A percentile compares a stretch with the other conserved stretches of the same genome.
Evolutionary conservation across 257 asterid genomes (phyloP).

Genomic region (Gardenia jasminoides): DNA sequence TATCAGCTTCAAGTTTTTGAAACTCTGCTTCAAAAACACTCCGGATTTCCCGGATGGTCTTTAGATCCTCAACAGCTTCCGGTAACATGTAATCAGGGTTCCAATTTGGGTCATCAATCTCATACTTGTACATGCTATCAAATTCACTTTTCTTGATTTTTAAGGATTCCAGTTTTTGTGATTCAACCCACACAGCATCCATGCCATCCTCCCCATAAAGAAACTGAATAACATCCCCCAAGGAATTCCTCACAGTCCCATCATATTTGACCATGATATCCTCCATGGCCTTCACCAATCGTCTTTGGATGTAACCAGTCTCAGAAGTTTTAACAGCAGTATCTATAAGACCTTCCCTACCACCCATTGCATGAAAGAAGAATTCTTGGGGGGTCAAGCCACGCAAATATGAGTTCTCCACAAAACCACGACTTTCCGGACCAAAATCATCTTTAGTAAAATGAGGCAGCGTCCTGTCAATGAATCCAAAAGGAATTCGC

Average conservation of each 20-base stretch:
- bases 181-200: slow-evolving; percentile 99
- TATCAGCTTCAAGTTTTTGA: slow-evolving; percentile 89
- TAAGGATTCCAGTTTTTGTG: slow-evolving; percentile 88
- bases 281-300: slow-evolving; percentile 99
- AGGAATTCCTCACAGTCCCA: slow-evolving; percentile 95
- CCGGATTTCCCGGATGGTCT: slow-evolving; percentile 85
- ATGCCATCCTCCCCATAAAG: slow-evolving; percentile 99
- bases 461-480: slow-evolving; percentile 88
- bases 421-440: slow-evolving; percentile 99
- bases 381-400: slow-evolving; percentile 98
- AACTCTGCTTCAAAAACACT: slow-evolving; percentile 98
- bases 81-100: slow-evolving; percentile 82
- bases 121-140: slow-evolving; percentile 67
- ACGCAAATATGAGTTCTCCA: slow-evolving; percentile 93
- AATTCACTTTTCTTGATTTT: slow-evolving; percentile 75
- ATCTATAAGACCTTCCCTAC: slow-evolving; percentile 99
- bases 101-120: slow-evolving; percentile 83
- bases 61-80: slow-evolving; percentile 88
- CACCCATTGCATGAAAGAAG: slow-evolving; percentile 99
- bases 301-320: slow-evolving; percentile 97
- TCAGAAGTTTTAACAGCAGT: slow-evolving; percentile 99
- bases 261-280: slow-evolving; percentile 99
- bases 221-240: slow-evolving; percentile 99
- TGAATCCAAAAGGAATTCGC: slow-evolving; percentile 96
- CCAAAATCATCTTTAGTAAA: slow-evolving; percentile 91